Conservation (phyloP, 352 stramenopile genomes). For the Pythium vanterpoolii region DNA sequence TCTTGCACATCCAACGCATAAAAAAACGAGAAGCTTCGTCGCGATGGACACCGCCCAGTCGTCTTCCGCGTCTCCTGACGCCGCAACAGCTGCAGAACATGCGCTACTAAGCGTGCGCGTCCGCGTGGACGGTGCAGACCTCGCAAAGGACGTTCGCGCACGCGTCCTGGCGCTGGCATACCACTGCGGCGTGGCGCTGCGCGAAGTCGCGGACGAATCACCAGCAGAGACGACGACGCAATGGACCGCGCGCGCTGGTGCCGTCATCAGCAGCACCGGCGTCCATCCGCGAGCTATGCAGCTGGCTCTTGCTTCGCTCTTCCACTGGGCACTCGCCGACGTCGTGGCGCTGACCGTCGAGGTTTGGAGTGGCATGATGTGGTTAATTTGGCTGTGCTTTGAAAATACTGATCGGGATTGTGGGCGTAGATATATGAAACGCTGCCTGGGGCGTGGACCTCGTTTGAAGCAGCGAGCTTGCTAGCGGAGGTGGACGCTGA, state of each 20-base stretch:
- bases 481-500: neutral
- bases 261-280: neutral
- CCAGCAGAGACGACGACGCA: neutral
- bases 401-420: too few species aligned
- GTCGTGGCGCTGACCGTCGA: constrained; percentile 13
- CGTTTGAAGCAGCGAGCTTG: constrained; percentile 10
- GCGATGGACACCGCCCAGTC: neutral
- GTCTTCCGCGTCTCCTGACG: neutral
- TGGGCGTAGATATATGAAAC: constrained; percentile 13
- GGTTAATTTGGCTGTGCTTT: neutral
- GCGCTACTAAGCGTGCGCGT: constrained; percentile 11
- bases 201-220: neutral
- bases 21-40: neutral
- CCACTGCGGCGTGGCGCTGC: constrained; percentile 1
- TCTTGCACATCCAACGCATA: constrained; percentile 12
- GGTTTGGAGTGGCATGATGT: constrained; percentile 1
- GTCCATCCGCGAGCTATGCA: constrained; percentile 13
- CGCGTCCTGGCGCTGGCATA: constrained; percentile 5
- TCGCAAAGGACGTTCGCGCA: neutral
- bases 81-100: neutral
- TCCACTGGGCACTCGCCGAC: constrained; percentile 17
- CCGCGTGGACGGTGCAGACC: constrained; percentile 10
- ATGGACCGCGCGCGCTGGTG: constrained; percentile 6
- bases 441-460: constrained; percentile 4
- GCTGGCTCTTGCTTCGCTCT: constrained; percentile 16